Evolutionary conservation across 805 yeast species (phyloP).

Genomic region (Nakazawaea ishiwadae): DNA sequence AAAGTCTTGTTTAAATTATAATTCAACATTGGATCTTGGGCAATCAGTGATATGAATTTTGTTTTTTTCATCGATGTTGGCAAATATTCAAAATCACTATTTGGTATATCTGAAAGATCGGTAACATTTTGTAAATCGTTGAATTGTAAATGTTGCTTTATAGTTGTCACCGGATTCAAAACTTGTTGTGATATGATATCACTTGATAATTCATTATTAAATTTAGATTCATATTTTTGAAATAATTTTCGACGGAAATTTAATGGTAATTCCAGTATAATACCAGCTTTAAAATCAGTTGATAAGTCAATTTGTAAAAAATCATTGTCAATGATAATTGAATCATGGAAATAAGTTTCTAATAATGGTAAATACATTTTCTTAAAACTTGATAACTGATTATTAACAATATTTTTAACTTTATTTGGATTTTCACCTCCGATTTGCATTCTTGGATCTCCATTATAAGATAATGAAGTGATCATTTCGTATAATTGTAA

Average conservation of each 20-base stretch:
- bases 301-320: slow-evolving; percentile 26
- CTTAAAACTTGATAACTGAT: slow-evolving; percentile 68
- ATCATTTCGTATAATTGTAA: slow-evolving; percentile 70
- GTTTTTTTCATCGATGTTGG: slow-evolving; percentile 22
- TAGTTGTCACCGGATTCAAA: slow-evolving; percentile 12
- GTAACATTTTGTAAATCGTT: slow-evolving; percentile 21
- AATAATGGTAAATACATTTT: slow-evolving; percentile 68
- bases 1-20: slow-evolving; percentile 35
- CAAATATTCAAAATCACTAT: slow-evolving; percentile 29
- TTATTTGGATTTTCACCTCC: slow-evolving; percentile 93
- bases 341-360: slow-evolving; percentile 33
- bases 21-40: slow-evolving; percentile 33
- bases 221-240: slow-evolving; percentile 18
- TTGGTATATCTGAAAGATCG: slow-evolving; percentile 20
- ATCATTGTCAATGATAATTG: slow-evolving; percentile 18
- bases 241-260: slow-evolving; percentile 41
- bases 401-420: slow-evolving; percentile 75
- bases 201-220: slow-evolving; percentile 20
- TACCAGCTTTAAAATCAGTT: slow-evolving; percentile 31
- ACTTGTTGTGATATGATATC: slow-evolving; percentile 26
- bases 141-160: slow-evolving; percentile 16
- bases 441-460: slow-evolving; percentile 81
- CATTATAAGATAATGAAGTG: slow-evolving; percentile 78
- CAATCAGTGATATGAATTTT: slow-evolving; percentile 37
- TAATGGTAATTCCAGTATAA: slow-evolving; percentile 46